These are phyloP conservation scores for Wilcoxina mikolae DNA, from an alignment of 495 filamentous ascomycete genomes.

Conservation along the genomic window DNA sequence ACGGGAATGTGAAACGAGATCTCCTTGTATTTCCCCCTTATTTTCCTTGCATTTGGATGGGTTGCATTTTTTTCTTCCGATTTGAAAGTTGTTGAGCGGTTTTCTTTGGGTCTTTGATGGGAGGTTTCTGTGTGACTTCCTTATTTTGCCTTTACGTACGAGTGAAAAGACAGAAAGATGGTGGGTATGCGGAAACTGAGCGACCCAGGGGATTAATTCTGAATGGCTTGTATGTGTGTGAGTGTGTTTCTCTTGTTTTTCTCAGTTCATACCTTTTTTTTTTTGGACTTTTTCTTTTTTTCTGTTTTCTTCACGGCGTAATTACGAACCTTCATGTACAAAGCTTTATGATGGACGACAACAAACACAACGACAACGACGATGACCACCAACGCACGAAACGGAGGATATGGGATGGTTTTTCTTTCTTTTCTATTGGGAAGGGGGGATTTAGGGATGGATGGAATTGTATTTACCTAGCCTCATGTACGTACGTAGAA, in stretches of 20 bases:
- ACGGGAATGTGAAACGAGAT: background rate
- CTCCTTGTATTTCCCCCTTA: too few relatives aligned
- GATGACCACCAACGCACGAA: too few relatives aligned
- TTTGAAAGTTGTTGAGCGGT: background rate
- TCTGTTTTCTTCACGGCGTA: constrained; percentile 4
- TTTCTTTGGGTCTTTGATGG: background rate
- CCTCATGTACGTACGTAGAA: background rate
- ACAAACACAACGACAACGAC: too few relatives aligned
- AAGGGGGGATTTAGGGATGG: background rate
- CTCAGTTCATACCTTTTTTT: constrained; percentile 13
- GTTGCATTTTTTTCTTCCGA: background rate
- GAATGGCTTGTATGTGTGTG: constrained; percentile 6
- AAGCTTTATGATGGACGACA: too few relatives aligned
- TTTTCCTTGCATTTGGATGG: background rate
- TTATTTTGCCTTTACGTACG: background rate
- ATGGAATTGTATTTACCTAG: background rate
- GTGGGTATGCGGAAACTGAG: too few relatives aligned
- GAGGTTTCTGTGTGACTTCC: background rate
- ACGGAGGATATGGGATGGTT: background rate
- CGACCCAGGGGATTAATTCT: background rate
- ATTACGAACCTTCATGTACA: too few relatives aligned
- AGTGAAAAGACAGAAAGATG: background rate
- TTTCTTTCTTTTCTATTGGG: background rate
- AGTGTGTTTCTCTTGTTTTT: constrained; percentile 18
- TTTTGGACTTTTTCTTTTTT: background rate